phyloP scores from a whole-genome alignment of 768 basidiomycete species.

The Russula sp. region DNA sequence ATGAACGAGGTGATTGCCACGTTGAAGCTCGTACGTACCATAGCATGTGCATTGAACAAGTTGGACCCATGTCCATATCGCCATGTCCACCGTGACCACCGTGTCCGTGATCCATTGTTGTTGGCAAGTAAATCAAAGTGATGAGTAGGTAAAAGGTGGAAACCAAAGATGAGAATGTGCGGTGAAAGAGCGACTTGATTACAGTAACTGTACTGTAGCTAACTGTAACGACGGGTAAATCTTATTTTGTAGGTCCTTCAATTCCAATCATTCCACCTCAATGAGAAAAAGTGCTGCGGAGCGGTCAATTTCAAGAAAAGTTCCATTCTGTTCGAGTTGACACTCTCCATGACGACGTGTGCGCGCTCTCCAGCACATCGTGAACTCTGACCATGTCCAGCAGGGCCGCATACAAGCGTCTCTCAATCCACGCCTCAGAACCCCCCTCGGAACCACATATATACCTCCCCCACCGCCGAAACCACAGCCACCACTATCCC shows the following conservation, averaged over 20 bases:
- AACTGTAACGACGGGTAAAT: too few relatives aligned
- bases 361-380: neutral
- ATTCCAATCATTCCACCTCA: neutral
- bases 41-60: slow-evolving; percentile 78
- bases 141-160: neutral
- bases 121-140: neutral
- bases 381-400: neutral
- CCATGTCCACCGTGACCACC: slow-evolving; percentile 47
- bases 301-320: neutral
- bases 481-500: neutral
- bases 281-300: neutral
- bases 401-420: slow-evolving; percentile 5
- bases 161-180: neutral
- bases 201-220: too few relatives aligned
- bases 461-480: slow-evolving; percentile 8
- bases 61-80: slow-evolving; percentile 47
- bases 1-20: too few relatives aligned
- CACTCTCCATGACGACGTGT: neutral
- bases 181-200: too few relatives aligned
- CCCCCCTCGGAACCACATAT: neutral
- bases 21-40: slow-evolving; percentile 46
- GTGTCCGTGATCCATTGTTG: slow-evolving; percentile 42
- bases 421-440: slow-evolving; percentile 3
- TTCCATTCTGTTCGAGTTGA: neutral
- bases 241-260: too few relatives aligned